Percentiles rank a stretch among this genome's conserved stretches.
Evolutionary conservation across 768 basidiomycete species (phyloP).

Genomic region (Clitopilus hobsonii): DNA sequence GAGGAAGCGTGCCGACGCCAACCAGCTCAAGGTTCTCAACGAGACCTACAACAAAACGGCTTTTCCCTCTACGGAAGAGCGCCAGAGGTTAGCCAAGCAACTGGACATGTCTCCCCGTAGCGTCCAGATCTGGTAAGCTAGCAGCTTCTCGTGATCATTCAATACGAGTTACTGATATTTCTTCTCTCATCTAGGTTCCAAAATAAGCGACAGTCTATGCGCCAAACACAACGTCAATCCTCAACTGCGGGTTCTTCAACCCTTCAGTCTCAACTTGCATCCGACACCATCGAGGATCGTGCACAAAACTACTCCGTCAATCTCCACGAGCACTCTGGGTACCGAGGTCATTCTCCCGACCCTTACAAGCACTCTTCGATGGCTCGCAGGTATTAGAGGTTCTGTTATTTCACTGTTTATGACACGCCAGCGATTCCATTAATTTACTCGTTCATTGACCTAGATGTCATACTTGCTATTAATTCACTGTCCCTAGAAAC

Average conservation of each 20-base stretch:
- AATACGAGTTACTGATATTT: constrained; percentile 14
- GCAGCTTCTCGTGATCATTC: constrained; percentile 6
- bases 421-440: too few relatives aligned
- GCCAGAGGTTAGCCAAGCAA: constrained; percentile 67
- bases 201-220: constrained; percentile 81
- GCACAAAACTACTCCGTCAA: constrained; percentile 27
- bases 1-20: constrained; percentile 78
- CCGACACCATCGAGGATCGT: constrained; percentile 31
- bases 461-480: neutral
- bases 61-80: constrained; percentile 85
- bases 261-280: constrained; percentile 46
- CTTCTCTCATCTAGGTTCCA: constrained; percentile 61
- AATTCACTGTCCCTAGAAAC: neutral
- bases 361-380: constrained; percentile 8
- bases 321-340: constrained; percentile 27
- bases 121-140: constrained; percentile 84
- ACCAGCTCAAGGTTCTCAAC: constrained; percentile 76
- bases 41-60: constrained; percentile 78
- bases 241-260: constrained; percentile 36
- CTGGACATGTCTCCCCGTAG: constrained; percentile 82
- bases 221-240: constrained; percentile 69
- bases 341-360: constrained; percentile 36
- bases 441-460: neutral
- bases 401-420: constrained; percentile 11
- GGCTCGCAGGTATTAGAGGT: constrained; percentile 26